Conservation (phyloP, 2,329 filamentous ascomycete genomes). For the Raffaelea ambrosiae region DNA sequence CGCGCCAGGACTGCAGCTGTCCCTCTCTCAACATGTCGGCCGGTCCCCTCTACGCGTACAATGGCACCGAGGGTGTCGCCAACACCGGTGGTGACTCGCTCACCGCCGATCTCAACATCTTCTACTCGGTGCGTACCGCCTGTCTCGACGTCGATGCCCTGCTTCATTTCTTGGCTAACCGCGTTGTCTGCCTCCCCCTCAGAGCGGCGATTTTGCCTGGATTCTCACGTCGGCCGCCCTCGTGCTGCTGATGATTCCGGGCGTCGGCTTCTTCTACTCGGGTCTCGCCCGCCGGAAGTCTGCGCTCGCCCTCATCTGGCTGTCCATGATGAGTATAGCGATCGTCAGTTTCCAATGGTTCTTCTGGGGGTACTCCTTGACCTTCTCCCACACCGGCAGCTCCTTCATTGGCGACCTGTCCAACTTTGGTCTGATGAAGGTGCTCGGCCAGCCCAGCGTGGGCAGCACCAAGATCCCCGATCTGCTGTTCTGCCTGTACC, state of each 20-base stretch:
- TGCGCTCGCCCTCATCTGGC: constrained; percentile 75
- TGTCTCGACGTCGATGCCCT: too few species aligned
- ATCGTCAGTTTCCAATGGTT: constrained; percentile 89
- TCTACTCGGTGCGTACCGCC: constrained; percentile 42
- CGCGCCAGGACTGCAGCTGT: too few species aligned
- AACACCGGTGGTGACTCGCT: constrained; percentile 40
- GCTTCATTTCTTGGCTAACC: too few species aligned
- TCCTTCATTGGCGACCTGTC: constrained; percentile 69
- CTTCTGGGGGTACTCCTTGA: constrained; percentile 86
- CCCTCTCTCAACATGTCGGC: constrained; percentile 12
- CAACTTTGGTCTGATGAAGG: constrained; percentile 75
- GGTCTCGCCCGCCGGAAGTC: constrained; percentile 84
- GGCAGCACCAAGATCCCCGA: constrained; percentile 67
- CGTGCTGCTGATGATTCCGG: constrained; percentile 87
- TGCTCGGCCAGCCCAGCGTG: constrained; percentile 66
- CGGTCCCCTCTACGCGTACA: constrained; percentile 28
- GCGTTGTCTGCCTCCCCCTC: background rate
- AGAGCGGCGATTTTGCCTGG: constrained; percentile 79
- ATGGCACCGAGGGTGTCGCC: constrained; percentile 40
- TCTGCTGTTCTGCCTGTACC: constrained; percentile 75
- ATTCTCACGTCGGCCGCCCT: constrained; percentile 68
- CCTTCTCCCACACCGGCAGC: constrained; percentile 74
- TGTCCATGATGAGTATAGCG: constrained; percentile 72
- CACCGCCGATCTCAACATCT: constrained; percentile 71
- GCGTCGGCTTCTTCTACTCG: constrained; percentile 91